Percentiles rank a stretch among this genome's conserved stretches.
Evolutionary conservation across 148 eudicot genomes (phyloP).

Genomic region (Rhododendron molle): DNA sequence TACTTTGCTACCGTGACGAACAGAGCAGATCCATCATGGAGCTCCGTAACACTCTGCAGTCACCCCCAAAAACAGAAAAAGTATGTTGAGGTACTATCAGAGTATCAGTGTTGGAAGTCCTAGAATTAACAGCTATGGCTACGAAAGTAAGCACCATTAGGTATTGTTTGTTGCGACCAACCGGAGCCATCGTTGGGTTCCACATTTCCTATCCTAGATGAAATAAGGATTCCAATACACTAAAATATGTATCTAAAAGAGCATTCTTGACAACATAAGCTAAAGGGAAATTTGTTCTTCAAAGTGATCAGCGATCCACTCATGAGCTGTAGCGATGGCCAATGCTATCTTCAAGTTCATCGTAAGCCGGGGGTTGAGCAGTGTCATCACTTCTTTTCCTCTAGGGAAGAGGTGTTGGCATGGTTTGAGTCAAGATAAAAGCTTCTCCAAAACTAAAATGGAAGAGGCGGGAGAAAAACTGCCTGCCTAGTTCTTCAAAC

Average conservation of each 20-base stretch:
- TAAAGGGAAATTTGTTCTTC: background rate
- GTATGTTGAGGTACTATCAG: background rate
- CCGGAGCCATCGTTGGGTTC: background rate
- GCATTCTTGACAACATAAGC: background rate
- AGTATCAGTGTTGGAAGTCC: background rate
- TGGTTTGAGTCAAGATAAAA: background rate
- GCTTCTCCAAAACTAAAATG: background rate
- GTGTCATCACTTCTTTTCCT: background rate
- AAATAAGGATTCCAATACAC: background rate
- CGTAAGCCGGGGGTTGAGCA: background rate
- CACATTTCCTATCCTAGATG: too few relatives aligned
- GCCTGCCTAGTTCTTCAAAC: background rate
- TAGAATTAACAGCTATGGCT: background rate
- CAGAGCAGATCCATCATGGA: constrained; percentile 88
- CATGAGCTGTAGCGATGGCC: background rate
- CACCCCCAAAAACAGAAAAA: background rate
- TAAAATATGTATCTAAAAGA: background rate
- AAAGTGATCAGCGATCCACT: background rate
- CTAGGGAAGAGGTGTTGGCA: background rate
- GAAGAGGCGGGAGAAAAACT: background rate
- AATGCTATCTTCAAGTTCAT: background rate
- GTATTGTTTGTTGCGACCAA: background rate
- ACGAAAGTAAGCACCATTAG: background rate
- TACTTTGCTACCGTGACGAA: constrained; percentile 93
- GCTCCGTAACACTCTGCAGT: constrained; percentile 78